Evolutionary conservation across 345 rosid genomes (phyloP), one percentile per base, ranked within the genome.

Genomic region (Mangifera indica): DNA sequence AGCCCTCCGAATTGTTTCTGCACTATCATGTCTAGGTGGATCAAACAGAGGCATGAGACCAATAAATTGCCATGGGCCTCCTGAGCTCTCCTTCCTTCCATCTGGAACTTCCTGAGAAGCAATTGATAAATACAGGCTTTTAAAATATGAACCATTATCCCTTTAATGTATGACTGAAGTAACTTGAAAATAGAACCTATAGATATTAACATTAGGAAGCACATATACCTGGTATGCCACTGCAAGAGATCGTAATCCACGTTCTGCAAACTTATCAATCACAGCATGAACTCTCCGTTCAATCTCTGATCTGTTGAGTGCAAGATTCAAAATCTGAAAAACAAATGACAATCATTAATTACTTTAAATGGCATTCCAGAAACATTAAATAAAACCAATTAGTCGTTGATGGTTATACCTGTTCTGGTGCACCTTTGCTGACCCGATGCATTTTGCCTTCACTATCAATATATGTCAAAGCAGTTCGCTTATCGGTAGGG

Each of bases 391-490:
- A n/a, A 61, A 63, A n/a, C 18, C 2, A 48, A 40, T 66, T 29
- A 57, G 34, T 20, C 55, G 37, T 63, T 51, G 44, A 72, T 26
- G 24, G 71, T 10, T 32, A 34, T 77, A 86, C 90, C 88, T 84
- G 90, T 61, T 86, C 88, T 3, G 88, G 92, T n/a, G 88, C 90
- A 56, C 92, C 92, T 84, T 88, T 86, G 79, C 90, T 80, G 62
- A 88, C 88, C 17, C 88, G 76, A 75, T 86, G 86, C 92, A 80
- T 81, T 84, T 78, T 82, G 8, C 87, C 87, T 56, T 75, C 80
- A 32, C 71, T 63, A 25, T 83, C 88, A 3, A 80, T 78, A 70
- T 86, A 88, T 22, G 90, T 88, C 55, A 88, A 70, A 66, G 89
- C 88, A 10, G 92, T 88, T 74, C 87, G 79, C 75, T 84, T 88